These are phyloP conservation scores for Aspergillus proliferans DNA, from an alignment of 2,329 filamentous ascomycete species.

Conservation along the genomic window DNA sequence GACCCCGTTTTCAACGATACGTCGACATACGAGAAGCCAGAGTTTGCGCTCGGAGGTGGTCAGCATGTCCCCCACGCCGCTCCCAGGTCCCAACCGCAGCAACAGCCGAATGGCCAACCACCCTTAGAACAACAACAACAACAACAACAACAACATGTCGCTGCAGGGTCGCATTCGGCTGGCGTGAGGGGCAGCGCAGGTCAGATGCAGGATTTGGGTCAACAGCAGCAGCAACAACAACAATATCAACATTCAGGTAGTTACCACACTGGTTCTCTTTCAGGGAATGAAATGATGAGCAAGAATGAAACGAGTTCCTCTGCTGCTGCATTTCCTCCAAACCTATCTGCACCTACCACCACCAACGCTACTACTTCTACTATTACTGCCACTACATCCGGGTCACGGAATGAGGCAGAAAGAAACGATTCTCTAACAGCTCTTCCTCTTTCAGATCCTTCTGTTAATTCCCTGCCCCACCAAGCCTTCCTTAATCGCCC, in stretches of 20 bases:
- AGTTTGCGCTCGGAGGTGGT: constrained; percentile 8
- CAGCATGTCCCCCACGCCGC: background rate
- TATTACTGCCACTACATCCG: background rate
- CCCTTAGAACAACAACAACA: background rate
- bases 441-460: constrained; percentile 19
- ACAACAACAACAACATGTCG: background rate
- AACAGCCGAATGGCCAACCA: background rate
- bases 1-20: constrained; percentile 66
- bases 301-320: constrained; percentile 23
- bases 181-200: constrained; percentile 7
- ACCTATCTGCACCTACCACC: constrained; percentile 12
- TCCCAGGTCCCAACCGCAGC: background rate
- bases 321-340: constrained; percentile 10
- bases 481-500: constrained; percentile 16
- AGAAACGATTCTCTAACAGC: constrained; percentile 18
- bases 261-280: constrained; percentile 22
- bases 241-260: constrained; percentile 22
- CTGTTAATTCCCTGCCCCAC: constrained; percentile 16
- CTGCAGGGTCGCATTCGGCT: background rate
- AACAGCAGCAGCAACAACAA: constrained; percentile 3
- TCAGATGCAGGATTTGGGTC: constrained; percentile 14
- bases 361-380: constrained; percentile 1
- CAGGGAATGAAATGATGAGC: constrained; percentile 17
- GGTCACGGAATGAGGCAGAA: background rate
- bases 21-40: constrained; percentile 49